Evolutionary conservation across 2,329 filamentous ascomycete genomes (phyloP), one percentile per base, ranked within the genome.

Genomic region (Fusarium redolens): DNA sequence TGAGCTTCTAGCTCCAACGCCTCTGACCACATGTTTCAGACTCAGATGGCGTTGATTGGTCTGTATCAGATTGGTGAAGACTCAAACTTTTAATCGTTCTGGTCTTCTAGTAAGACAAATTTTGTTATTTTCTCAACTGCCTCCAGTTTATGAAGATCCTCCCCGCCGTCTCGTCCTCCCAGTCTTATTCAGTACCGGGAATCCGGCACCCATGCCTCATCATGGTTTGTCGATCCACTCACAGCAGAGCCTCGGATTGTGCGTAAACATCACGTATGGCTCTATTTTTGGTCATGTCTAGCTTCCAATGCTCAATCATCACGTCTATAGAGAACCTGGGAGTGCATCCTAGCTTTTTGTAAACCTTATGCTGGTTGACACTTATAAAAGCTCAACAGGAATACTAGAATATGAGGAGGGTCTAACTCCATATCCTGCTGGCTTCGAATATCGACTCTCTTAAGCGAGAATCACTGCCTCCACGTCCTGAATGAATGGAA

Each of bases 1-100:
- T 60, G n/a, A 12, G 30, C 14, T 61, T 37, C 48, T 43, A 55
- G 48, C 37, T 61, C 20, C 40, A 30, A 9, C 10, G n/a, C 38
- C 31, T 40, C 30, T 55, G 30, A 47, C 57, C 35, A 28, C 61
- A 65, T 60, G 66, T 73, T 73, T 73, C 61, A 71, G 52, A 62
- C 18, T 38, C 14, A 25, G 15, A 25, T 10, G 20, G 13, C 25
- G 20, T 48, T 69, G 10, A 44, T 58, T 65, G 51, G 51, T 38
- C 51, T 47, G 5, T 33, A 41, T 40, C 30, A 56, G 15, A 15
- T 55, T 57, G 40, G 33, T 40, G 33, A 64, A 57, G 18, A 37
- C 35, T 38, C 45, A 44, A 51, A 18, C 13, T 14, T 69, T 45
- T 18, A n/a, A 40, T 54, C 22, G 7, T 54, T 54, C 33, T 54